Percentiles rank a stretch among this genome's conserved stretches.
Evolutionary conservation across 164 flowering plant genomes (phyloP).

Genomic region (Aristolochia contorta): DNA sequence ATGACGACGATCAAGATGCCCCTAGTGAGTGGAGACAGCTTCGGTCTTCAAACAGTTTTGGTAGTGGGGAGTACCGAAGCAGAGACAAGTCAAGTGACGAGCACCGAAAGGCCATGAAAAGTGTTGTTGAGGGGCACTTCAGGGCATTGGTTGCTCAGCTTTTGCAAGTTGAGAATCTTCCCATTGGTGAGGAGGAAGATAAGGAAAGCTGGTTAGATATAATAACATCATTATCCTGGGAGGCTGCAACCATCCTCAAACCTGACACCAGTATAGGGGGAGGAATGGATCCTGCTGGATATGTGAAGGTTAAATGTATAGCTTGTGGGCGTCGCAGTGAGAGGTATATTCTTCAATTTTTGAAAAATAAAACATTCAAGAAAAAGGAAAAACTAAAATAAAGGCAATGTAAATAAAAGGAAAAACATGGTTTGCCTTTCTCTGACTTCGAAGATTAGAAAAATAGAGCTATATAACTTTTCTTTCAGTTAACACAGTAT

Average conservation of each 20-base stretch:
- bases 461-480: too few species aligned
- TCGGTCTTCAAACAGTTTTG: slow-evolving; percentile 64
- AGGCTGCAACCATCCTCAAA: slow-evolving; percentile 86
- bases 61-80: slow-evolving; percentile 64
- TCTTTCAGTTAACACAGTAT: too few species aligned
- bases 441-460: too few species aligned
- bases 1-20: slow-evolving; percentile 65
- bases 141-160: slow-evolving; percentile 92
- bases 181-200: slow-evolving; percentile 47
- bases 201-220: slow-evolving; percentile 86
- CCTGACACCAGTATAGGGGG: slow-evolving; percentile 93
- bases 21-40: slow-evolving; percentile 79
- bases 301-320: slow-evolving; percentile 91
- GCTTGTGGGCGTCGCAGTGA: slow-evolving; percentile 78
- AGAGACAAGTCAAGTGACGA: slow-evolving; percentile 76
- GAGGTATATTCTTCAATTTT: slow-evolving; percentile 35
- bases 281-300: slow-evolving; percentile 99
- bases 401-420: too few species aligned
- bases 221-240: slow-evolving; percentile 88
- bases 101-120: slow-evolving; percentile 76
- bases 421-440: too few species aligned
- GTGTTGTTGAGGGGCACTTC: slow-evolving; percentile 92
- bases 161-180: slow-evolving; percentile 82
- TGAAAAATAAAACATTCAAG: too few species aligned
- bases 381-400: too few species aligned